Base-by-base conservation (phyloP, 352 stramenopile species). In the Globisporangium heterothallicum region DNA sequence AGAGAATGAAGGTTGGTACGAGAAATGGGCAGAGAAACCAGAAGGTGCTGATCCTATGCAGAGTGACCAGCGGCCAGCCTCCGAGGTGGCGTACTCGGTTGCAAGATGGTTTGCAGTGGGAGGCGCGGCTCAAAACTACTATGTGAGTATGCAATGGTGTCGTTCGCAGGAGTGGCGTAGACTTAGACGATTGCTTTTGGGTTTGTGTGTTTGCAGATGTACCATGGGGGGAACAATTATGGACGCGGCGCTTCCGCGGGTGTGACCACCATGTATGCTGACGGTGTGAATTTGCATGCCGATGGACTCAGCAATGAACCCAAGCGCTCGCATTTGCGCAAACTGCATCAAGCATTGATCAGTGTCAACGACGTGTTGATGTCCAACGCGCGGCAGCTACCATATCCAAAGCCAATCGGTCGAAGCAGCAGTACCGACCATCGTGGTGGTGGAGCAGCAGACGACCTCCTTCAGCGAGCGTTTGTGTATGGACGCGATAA, bases 151-250 rank as follows among this genome's bases (percentile, higher is more conserved):
- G 14, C n/a, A 12, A 34, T 6, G 27, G 4, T 30, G 10, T 41
- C 6, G 14, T 18, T 10, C 32, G 32, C n/a, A n/a, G n/a, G n/a
- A n/a, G n/a, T n/a, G n/a, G n/a, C n/a, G n/a, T n/a, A n/a, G n/a
- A n/a, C n/a, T n/a, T n/a, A n/a, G n/a, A n/a, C n/a, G n/a, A n/a
- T n/a, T n/a, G n/a, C n/a, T n/a, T n/a, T 19, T 34, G 14, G 32
- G 8, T 49, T 41, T 21, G 14, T 46, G 18, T 10, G n/a, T 40
- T 49, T 16, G 27, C 40, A 88, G 74, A 88, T 88, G 78, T 88
- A 88, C 42, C 71, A 88, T 34, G 78, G 78, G 16, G 78, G 78
- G 6, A 88, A 88, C 63, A 88, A 88, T 48, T 88, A 84, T 42
- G 78, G 78, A 2, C 75, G 78, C 26, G 63, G 57, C 26, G 70